A percentile compares a stretch with the other conserved stretches of the same genome.
Evolutionary conservation across 106 monocot species (phyloP).

Genomic region (Dactylorhiza incarnata): DNA sequence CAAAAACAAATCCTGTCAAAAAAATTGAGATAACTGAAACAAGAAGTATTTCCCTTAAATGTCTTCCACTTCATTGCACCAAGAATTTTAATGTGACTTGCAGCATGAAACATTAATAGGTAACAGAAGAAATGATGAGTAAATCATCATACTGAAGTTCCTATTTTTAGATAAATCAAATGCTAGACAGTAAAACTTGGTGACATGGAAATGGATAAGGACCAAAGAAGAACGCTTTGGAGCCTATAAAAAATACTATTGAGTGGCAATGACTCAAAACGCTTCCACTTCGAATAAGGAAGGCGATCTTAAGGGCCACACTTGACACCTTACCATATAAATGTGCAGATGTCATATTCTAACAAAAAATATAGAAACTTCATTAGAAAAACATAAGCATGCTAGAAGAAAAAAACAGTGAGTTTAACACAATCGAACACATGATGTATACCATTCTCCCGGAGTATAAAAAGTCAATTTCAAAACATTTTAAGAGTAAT

Average conservation of each 20-base stretch:
- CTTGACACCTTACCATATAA: neutral
- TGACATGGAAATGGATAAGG: neutral
- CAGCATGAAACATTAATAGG: neutral
- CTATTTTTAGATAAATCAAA: slow-evolving; percentile 12
- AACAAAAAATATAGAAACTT: too few species aligned
- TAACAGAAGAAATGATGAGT: neutral
- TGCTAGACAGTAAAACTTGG: neutral
- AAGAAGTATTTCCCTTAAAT: neutral
- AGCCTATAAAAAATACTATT: slow-evolving; percentile 10
- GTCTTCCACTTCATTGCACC: slow-evolving; percentile 1
- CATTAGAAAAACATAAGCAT: too few species aligned
- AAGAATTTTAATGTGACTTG: neutral
- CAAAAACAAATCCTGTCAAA: too few species aligned
- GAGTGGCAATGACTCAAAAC: slow-evolving; percentile 27
- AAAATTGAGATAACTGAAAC: too few species aligned
- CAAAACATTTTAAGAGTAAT: too few species aligned
- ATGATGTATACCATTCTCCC: too few species aligned
- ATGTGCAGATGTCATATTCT: too few species aligned
- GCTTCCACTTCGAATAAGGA: slow-evolving; percentile 23
- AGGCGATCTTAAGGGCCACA: slow-evolving; percentile 68
- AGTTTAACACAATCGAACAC: too few species aligned
- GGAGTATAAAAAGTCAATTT: too few species aligned
- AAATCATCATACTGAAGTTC: neutral
- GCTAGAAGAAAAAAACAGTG: too few species aligned
- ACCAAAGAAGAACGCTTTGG: slow-evolving; percentile 22